Conservation (phyloP, 176 grass and related monocot species). For the Cymbopogon citratus region DNA sequence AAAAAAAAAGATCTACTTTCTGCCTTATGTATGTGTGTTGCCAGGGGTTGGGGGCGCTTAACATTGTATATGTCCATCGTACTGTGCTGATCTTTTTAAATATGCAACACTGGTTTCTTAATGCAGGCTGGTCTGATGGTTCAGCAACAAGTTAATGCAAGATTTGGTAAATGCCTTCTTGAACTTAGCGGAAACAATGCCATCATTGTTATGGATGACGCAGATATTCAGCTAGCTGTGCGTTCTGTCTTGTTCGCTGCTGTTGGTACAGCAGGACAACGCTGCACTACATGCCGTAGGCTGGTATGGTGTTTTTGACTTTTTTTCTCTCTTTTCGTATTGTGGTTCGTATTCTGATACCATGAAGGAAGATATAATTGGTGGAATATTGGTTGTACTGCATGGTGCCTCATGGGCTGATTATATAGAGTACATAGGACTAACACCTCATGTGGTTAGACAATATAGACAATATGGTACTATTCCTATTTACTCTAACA, state of each 20-base stretch:
- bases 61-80: background rate
- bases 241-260: constrained; percentile 95
- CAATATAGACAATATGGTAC: too few species aligned
- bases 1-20: too few species aligned
- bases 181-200: constrained; percentile 99
- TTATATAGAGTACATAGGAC: too few species aligned
- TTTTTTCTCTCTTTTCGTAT: background rate
- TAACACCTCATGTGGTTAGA: too few species aligned
- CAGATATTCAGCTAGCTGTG: constrained; percentile 92
- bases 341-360: constrained; percentile 20
- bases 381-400: too few species aligned
- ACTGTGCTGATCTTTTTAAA: background rate
- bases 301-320: constrained; percentile 47
- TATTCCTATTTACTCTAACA: too few species aligned
- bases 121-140: constrained; percentile 86
- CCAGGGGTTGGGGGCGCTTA: background rate
- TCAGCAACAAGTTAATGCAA: constrained; percentile 67
- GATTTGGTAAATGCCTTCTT: constrained; percentile 96
- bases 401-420: too few species aligned
- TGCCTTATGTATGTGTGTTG: background rate
- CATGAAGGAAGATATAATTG: too few species aligned
- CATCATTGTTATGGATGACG: constrained; percentile 99
- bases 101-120: constrained; percentile 4
- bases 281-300: constrained; percentile 96
- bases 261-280: constrained; percentile 95